A percentile compares a stretch with the other conserved stretches of the same genome.
phyloP scores from a whole-genome alignment of 768 basidiomycete species.

The Epithele typhae region DNA sequence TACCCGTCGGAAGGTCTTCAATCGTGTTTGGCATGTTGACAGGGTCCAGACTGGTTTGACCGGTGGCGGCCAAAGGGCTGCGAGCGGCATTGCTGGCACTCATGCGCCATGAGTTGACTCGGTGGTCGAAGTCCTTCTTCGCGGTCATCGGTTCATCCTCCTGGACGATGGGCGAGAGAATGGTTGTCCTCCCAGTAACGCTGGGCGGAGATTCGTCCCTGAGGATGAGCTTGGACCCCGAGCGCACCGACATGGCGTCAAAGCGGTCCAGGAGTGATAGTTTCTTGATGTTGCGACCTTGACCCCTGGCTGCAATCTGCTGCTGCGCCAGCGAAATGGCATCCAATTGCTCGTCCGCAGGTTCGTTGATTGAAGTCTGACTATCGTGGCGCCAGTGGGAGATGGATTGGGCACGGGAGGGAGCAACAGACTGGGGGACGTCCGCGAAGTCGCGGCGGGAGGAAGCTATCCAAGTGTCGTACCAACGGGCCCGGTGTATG shows the following conservation, averaged over 20 bases:
- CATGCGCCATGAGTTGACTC: constrained; percentile 66
- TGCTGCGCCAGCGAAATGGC: constrained; percentile 25
- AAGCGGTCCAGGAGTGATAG: constrained; percentile 67
- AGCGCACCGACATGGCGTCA: constrained; percentile 36
- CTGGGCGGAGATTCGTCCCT: constrained; percentile 26
- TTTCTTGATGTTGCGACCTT: constrained; percentile 48
- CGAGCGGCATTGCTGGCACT: constrained; percentile 41
- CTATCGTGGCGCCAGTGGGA: constrained; percentile 55
- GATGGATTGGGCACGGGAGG: constrained; percentile 37
- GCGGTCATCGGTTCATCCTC: constrained; percentile 52
- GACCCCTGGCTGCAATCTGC: constrained; percentile 25
- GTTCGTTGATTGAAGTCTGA: constrained; percentile 41
- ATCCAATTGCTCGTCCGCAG: constrained; percentile 35
- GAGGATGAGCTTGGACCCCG: constrained; percentile 25
- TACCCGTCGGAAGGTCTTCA: constrained; percentile 24
- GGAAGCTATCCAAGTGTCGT: constrained; percentile 61
- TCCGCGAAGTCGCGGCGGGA: constrained; percentile 39
- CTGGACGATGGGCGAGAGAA: constrained; percentile 59
- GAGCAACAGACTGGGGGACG: constrained; percentile 34
- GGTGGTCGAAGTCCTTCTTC: constrained; percentile 43
- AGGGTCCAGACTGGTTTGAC: constrained; percentile 48
- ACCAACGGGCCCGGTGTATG: constrained; percentile 71
- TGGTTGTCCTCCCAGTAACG: constrained; percentile 20
- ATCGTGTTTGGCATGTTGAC: constrained; percentile 46
- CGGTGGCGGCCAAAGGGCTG: constrained; percentile 41